Evolutionary conservation across 192 early-diverging fungal species (phyloP).

Genomic region (Entomortierella parvispora): DNA sequence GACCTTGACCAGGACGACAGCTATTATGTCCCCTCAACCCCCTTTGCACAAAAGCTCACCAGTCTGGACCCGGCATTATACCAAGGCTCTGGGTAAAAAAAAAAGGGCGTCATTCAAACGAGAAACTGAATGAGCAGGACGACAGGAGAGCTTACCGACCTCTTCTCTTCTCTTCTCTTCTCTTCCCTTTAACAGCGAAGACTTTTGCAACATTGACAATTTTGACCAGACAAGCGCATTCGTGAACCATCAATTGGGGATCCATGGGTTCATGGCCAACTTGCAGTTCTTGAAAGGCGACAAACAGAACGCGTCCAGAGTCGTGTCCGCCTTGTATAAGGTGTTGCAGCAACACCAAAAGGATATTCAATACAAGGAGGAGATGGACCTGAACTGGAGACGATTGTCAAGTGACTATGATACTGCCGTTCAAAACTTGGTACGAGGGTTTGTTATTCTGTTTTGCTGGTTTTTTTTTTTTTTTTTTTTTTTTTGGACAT

Average conservation of each 20-base stretch:
- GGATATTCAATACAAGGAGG: constrained; percentile 43
- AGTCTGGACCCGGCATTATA: constrained; percentile 38
- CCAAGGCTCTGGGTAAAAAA: constrained; percentile 40
- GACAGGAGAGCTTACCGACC: too few relatives aligned
- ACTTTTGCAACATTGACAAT: constrained; percentile 40
- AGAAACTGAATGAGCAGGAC: not conserved
- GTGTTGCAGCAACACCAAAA: constrained; percentile 46
- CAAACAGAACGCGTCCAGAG: constrained; percentile 29
- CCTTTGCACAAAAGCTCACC: constrained; percentile 24
- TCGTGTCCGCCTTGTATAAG: constrained; percentile 36
- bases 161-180: not conserved
- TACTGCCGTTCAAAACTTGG: constrained; percentile 26
- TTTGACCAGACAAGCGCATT: constrained; percentile 49
- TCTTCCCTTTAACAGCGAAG: constrained; percentile 7
- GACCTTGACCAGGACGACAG: constrained; percentile 35
- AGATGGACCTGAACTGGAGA: constrained; percentile 51
- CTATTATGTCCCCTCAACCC: constrained; percentile 38
- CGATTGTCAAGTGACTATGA: constrained; percentile 40
- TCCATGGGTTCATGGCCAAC: constrained; percentile 31
- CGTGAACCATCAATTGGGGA: constrained; percentile 36
- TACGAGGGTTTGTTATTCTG: not conserved
- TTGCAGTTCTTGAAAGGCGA: constrained; percentile 30
- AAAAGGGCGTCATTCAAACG: not conserved
- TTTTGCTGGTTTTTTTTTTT: not conserved
- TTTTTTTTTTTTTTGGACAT: not conserved